Conservation (phyloP, 768 basidiomycete genomes). For the Collybia sordida region DNA sequence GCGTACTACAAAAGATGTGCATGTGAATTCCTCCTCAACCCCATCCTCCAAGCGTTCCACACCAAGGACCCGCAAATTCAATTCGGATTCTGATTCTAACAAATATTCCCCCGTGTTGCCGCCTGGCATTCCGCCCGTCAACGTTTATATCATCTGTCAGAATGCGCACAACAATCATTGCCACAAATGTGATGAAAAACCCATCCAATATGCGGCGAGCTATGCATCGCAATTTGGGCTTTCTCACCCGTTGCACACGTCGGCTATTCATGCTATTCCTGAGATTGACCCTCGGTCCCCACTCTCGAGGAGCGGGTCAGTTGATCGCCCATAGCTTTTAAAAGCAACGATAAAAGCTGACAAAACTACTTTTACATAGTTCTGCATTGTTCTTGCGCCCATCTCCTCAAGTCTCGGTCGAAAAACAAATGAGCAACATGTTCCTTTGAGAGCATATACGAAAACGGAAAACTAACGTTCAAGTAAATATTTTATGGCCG, state of each 20-base stretch:
- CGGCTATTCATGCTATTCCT: slow-evolving; percentile 2
- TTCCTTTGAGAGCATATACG: neutral
- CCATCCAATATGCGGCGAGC: neutral
- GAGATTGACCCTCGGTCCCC: slow-evolving; percentile 14
- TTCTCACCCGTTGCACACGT: slow-evolving; percentile 2
- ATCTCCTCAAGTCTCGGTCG: slow-evolving; percentile 7
- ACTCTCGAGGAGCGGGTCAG: neutral
- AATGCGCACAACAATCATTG: neutral
- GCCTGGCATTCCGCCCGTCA: neutral
- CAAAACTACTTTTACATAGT: slow-evolving; percentile 1
- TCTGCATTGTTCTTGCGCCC: slow-evolving; percentile 14
- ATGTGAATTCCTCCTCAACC: neutral
- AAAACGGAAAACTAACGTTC: neutral
- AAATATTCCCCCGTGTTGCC: neutral
- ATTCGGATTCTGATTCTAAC: neutral
- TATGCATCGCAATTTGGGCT: neutral
- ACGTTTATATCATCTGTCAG: neutral
- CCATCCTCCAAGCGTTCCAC: neutral
- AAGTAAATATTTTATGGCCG: no score
- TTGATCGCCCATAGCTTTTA: slow-evolving; percentile 1
- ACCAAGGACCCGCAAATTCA: neutral
- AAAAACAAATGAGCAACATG: slow-evolving; percentile 1
- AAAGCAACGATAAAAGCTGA: neutral
- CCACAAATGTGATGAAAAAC: neutral
- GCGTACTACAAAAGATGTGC: slow-evolving; percentile 2